A percentile compares a stretch with the other conserved stretches of the same genome.
These are phyloP conservation scores for Colletotrichum horii DNA, from an alignment of 2,329 filamentous ascomycete genomes.

Conservation along the genomic window DNA sequence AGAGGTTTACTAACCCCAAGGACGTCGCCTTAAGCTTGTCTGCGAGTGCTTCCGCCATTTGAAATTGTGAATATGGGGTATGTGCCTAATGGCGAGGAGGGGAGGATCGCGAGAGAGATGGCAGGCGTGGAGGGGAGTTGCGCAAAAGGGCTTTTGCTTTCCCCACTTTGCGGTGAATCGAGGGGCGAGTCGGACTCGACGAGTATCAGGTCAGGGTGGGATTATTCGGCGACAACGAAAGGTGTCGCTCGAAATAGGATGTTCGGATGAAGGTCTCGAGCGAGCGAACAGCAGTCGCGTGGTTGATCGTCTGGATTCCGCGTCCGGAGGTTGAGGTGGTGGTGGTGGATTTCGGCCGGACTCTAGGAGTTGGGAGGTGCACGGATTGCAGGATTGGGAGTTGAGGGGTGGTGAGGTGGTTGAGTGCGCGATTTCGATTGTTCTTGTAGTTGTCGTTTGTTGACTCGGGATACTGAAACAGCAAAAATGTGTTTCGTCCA, in stretches of 20 bases:
- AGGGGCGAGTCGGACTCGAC: constrained; percentile 14
- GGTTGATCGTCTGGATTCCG: constrained; percentile 9
- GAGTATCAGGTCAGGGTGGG: not conserved
- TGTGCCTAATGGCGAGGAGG: constrained; percentile 6
- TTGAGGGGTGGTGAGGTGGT: not conserved
- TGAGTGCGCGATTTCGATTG: constrained; percentile 1
- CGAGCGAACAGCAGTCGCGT: not conserved
- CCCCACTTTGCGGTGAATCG: constrained; percentile 19
- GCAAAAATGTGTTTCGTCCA: constrained; percentile 20
- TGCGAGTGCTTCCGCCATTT: constrained; percentile 51
- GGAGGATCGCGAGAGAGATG: not conserved
- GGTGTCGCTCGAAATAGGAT: not conserved
- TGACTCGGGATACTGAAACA: constrained; percentile 18
- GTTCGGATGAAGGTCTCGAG: not conserved
- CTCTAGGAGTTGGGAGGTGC: constrained; percentile 2
- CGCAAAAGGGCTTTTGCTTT: constrained; percentile 19
- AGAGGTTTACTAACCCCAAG: constrained; percentile 39
- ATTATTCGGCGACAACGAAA: not conserved
- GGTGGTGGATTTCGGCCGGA: not conserved
- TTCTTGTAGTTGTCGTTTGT: not conserved
- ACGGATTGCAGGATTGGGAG: not conserved
- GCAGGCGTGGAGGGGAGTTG: constrained; percentile 3
- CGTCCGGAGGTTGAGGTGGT: not conserved
- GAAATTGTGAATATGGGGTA: not conserved
- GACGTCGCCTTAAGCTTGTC: constrained; percentile 48